Conservation (phyloP, 352 stramenopile species). For the Phytopythium helicoides region DNA sequence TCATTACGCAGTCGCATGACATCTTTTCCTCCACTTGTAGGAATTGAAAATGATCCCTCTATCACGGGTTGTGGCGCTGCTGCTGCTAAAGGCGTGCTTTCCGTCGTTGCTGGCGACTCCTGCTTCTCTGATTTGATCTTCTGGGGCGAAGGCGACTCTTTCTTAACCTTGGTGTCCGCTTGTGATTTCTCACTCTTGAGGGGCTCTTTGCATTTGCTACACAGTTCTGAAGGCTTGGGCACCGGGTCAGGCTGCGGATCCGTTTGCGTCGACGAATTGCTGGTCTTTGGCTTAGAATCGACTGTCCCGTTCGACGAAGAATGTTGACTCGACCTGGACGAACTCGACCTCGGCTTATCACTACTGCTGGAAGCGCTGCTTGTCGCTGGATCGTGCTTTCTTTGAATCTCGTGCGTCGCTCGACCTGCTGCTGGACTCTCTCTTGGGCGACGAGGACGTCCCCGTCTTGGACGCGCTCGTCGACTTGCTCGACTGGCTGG, state of each 20-base stretch:
- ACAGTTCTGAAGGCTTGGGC: background rate
- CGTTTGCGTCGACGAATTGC: background rate
- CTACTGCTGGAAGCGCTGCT: slow-evolving; percentile 8
- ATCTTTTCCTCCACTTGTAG: slow-evolving; percentile 35
- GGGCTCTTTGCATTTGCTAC: slow-evolving; percentile 11
- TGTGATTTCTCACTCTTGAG: slow-evolving; percentile 2
- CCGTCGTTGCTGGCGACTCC: too few species aligned
- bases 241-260: slow-evolving; percentile 5
- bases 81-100: background rate
- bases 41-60: slow-evolving; percentile 45
- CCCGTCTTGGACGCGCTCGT: background rate
- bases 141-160: slow-evolving; percentile 21
- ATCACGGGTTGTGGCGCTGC: slow-evolving; percentile 7
- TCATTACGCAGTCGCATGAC: slow-evolving; percentile 50
- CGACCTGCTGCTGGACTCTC: slow-evolving; percentile 20
- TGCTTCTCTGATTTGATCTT: slow-evolving; percentile 27
- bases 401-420: slow-evolving; percentile 11
- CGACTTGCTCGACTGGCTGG: slow-evolving; percentile 25
- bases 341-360: slow-evolving; percentile 4
- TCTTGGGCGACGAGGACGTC: slow-evolving; percentile 9
- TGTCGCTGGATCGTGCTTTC: slow-evolving; percentile 6
- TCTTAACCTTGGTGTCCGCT: slow-evolving; percentile 19
- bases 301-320: slow-evolving; percentile 2
- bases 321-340: slow-evolving; percentile 2
- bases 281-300: slow-evolving; percentile 1